A percentile compares a stretch with the other conserved stretches of the same genome.
phyloP scores from a whole-genome alignment of 805 yeast species.

The Zygosaccharomyces bailii region DNA sequence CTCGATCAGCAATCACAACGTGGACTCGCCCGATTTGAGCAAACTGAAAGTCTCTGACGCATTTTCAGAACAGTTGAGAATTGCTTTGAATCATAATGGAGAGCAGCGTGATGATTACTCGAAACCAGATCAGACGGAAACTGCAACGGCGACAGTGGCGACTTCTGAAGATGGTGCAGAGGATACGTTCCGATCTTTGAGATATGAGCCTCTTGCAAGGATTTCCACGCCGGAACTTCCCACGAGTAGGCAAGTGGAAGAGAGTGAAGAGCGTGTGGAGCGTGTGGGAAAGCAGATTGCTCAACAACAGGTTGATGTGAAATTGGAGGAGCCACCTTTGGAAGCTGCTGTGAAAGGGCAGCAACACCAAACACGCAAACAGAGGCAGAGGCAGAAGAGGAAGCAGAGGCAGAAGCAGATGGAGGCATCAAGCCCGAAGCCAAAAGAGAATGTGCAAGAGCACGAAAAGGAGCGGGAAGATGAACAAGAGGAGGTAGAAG shows the following conservation, averaged over 20 bases:
- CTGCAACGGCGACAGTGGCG: background rate
- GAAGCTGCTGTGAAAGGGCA: slow-evolving; percentile 13
- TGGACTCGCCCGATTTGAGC: slow-evolving; percentile 33
- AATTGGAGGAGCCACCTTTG: slow-evolving; percentile 20
- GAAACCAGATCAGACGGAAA: background rate
- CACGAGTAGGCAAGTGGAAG: slow-evolving; percentile 20
- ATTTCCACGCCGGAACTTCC: slow-evolving; percentile 22
- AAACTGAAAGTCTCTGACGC: slow-evolving; percentile 35
- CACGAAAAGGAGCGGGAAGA: background rate
- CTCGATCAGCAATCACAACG: slow-evolving; percentile 20
- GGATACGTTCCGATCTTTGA: background rate
- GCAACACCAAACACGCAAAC: slow-evolving; percentile 6
- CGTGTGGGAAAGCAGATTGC: slow-evolving; percentile 9
- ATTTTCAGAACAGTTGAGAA: slow-evolving; percentile 38
- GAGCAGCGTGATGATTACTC: background rate
- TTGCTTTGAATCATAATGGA: slow-evolving; percentile 16
- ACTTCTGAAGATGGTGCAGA: background rate
- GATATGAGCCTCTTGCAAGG: background rate
- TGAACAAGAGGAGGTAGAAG: background rate
- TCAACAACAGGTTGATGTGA: slow-evolving; percentile 13
- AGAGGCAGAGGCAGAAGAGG: slow-evolving; percentile 8
- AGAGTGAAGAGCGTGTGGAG: slow-evolving; percentile 16
- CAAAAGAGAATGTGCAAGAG: slow-evolving; percentile 1
- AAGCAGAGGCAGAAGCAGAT: slow-evolving; percentile 6
- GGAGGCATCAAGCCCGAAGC: slow-evolving; percentile 7